Evolutionary conservation across 305 asterid genomes (phyloP).

Genomic region (Fraxinus floribunda): DNA sequence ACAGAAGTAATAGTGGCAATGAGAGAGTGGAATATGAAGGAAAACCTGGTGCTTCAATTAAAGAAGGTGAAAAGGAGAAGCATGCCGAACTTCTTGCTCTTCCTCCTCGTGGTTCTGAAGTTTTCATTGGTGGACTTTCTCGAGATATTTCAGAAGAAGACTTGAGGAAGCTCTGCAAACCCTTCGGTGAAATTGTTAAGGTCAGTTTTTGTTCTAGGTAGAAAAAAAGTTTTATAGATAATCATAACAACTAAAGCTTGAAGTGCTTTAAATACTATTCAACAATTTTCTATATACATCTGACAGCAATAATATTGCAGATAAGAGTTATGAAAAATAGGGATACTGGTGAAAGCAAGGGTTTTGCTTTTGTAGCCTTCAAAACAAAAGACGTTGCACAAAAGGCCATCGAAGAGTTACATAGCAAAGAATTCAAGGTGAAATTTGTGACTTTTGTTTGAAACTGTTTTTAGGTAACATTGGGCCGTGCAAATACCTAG

Average conservation of each 20-base stretch:
- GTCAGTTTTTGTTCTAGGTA: constrained; percentile 36
- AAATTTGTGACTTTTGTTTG: constrained; percentile 18
- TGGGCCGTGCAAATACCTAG: neutral
- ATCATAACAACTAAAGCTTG: constrained; percentile 4
- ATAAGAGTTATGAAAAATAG: constrained; percentile 77
- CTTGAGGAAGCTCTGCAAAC: constrained; percentile 73
- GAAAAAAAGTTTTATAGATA: neutral
- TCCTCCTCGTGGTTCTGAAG: constrained; percentile 94
- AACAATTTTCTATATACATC: constrained; percentile 2
- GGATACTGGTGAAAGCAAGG: constrained; percentile 96
- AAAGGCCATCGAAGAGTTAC: constrained; percentile 79
- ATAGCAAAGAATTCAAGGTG: constrained; percentile 87
- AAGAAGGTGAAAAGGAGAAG: constrained; percentile 44
- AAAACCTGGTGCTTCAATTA: constrained; percentile 35
- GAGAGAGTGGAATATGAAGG: constrained; percentile 52
- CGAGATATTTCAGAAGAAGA: constrained; percentile 78
- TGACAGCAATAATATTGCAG: constrained; percentile 48
- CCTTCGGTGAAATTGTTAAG: constrained; percentile 76
- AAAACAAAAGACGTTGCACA: constrained; percentile 76
- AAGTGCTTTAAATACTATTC: constrained; percentile 3
- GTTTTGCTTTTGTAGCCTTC: constrained; percentile 94
- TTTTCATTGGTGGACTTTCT: constrained; percentile 91
- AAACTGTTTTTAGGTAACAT: constrained; percentile 12
- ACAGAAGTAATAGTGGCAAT: constrained; percentile 32
- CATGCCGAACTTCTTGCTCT: constrained; percentile 70